Percentiles rank a stretch among this genome's conserved stretches.
These are phyloP conservation scores for Ensete ventricosum DNA, from an alignment of 176 grass and related monocot genomes.

Conservation along the genomic window DNA sequence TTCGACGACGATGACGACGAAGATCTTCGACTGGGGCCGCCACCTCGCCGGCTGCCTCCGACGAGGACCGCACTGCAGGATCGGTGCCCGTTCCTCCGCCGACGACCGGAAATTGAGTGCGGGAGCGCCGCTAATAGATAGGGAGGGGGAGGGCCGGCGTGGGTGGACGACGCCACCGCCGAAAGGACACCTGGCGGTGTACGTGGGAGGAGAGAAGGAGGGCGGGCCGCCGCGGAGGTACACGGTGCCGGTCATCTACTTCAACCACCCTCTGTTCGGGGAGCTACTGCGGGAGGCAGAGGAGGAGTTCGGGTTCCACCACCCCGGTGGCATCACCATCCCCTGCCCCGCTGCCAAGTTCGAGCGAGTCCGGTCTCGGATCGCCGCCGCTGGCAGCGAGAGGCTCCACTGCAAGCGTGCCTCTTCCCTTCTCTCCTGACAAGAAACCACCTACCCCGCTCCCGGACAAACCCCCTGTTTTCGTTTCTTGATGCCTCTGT, in stretches of 20 bases:
- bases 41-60: slow-evolving; percentile 31
- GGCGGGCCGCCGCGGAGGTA: slow-evolving; percentile 37
- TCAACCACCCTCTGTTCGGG: slow-evolving; percentile 89
- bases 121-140: not conserved
- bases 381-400: slow-evolving; percentile 24
- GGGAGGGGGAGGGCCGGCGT: not conserved
- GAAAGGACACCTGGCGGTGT: slow-evolving; percentile 87
- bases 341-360: slow-evolving; percentile 67
- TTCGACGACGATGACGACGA: slow-evolving; percentile 18
- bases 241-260: slow-evolving; percentile 80
- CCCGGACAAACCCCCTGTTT: no score
- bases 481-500: no score
- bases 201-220: slow-evolving; percentile 39
- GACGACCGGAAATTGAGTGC: not conserved
- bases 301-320: slow-evolving; percentile 81
- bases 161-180: slow-evolving; percentile 26
- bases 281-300: slow-evolving; percentile 83
- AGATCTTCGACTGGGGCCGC: slow-evolving; percentile 42
- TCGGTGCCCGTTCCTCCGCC: not conserved
- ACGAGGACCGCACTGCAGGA: not conserved
- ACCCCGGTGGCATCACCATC: slow-evolving; percentile 93
- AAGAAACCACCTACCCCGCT: no score
- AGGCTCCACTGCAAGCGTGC: not conserved
- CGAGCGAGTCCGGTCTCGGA: slow-evolving; percentile 43
- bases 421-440: no score